Evolutionary conservation across 345 rosid genomes (phyloP).

Genomic region (Luvunga scandens): DNA sequence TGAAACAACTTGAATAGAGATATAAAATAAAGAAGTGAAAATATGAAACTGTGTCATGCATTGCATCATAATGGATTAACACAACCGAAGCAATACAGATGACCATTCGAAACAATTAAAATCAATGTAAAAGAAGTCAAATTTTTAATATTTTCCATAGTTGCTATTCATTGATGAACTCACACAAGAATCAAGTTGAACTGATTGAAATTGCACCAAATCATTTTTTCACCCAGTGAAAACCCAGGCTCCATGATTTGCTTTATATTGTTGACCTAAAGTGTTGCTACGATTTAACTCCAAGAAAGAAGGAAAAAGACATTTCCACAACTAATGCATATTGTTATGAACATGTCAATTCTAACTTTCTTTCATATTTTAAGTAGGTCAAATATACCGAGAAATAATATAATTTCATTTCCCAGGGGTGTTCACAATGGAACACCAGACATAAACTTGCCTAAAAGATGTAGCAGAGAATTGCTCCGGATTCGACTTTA

Average conservation of each 20-base stretch:
- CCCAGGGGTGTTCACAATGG: constrained; percentile 34
- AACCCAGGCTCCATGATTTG: background rate
- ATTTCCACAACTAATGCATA: background rate
- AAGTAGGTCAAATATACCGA: background rate
- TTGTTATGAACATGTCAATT: background rate
- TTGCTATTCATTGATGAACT: background rate
- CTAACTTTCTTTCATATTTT: background rate
- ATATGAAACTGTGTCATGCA: background rate
- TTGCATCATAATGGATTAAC: background rate
- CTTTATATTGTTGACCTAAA: background rate
- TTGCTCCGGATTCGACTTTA: constrained; percentile 76
- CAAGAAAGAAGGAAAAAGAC: background rate
- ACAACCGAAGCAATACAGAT: background rate
- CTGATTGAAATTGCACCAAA: background rate
- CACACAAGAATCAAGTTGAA: background rate
- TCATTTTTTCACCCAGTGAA: background rate
- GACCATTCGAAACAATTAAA: background rate
- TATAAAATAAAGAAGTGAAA: background rate
- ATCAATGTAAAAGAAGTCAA: background rate
- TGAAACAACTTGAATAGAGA: background rate
- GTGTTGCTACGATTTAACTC: background rate
- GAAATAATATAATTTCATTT: constrained; percentile 34
- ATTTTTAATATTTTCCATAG: background rate
- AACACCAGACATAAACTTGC: constrained; percentile 56
- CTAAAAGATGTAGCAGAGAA: constrained; percentile 62